Evolutionary conservation across 163 green algal species (phyloP).

Genomic region (Trebouxiophyceae sp.): DNA sequence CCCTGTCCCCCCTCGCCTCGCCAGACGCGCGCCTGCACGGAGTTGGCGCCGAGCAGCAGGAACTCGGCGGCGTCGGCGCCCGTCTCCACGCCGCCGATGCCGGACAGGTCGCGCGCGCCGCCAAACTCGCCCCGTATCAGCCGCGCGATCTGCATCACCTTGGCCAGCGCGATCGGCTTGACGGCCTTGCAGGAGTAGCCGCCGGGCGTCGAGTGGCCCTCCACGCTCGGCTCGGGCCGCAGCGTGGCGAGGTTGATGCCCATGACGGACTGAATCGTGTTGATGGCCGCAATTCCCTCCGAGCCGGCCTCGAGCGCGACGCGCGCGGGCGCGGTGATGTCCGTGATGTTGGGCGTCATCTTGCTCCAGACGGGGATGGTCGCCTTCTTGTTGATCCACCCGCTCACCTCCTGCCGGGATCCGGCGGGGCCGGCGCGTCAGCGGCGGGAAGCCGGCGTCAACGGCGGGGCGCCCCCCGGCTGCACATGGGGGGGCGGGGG

Average conservation of each 20-base stretch:
- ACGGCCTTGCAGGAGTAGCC: constrained; percentile 88
- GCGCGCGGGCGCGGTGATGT: constrained; percentile 71
- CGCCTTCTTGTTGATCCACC: constrained; percentile 82
- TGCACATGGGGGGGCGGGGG: no score
- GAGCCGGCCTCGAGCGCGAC: constrained; percentile 54
- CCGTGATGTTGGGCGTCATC: constrained; percentile 99
- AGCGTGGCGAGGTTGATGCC: constrained; percentile 94
- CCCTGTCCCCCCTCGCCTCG: no score
- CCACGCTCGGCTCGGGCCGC: constrained; percentile 84
- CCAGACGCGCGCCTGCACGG: constrained; percentile 85
- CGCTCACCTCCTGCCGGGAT: constrained; percentile 63
- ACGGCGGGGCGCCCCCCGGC: no score
- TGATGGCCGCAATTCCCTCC: constrained; percentile 93
- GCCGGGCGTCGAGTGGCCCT: constrained; percentile 78
- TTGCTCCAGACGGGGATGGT: constrained; percentile 96
- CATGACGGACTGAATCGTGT: constrained; percentile 93
- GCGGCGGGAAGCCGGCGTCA: neutral
- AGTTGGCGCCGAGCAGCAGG: constrained; percentile 79
- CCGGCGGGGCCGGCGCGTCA: neutral
- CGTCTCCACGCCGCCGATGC: constrained; percentile 92
- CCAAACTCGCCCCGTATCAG: constrained; percentile 53
- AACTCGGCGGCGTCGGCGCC: constrained; percentile 93
- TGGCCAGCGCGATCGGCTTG: constrained; percentile 95
- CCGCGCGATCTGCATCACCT: constrained; percentile 70
- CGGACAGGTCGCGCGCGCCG: constrained; percentile 56